Evolutionary conservation across 2,329 filamentous ascomycete species (phyloP).

Genomic region (Paramyrothecium sp.): DNA sequence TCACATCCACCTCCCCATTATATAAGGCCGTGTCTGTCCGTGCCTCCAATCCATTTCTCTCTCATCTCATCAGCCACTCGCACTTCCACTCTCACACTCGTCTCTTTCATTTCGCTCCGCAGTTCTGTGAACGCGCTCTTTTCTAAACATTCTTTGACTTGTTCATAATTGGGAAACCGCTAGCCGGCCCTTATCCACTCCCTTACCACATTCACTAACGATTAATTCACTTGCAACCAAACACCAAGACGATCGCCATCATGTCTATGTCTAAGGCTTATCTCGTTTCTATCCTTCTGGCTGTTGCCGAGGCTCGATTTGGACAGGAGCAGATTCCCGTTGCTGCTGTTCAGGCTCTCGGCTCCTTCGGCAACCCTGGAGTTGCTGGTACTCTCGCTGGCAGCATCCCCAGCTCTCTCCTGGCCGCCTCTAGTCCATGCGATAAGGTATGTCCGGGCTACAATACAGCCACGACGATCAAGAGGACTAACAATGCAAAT

Average conservation of each 20-base stretch:
- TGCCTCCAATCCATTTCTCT: background rate
- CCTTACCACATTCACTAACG: background rate
- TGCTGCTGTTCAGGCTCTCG: slow-evolving; percentile 49
- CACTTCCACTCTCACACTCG: background rate
- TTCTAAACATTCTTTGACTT: slow-evolving; percentile 17
- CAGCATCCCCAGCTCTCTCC: slow-evolving; percentile 57
- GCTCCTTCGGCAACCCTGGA: slow-evolving; percentile 53
- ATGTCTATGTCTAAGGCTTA: slow-evolving; percentile 14
- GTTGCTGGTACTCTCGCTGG: slow-evolving; percentile 64
- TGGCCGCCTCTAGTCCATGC: slow-evolving; percentile 65
- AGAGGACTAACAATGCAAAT: slow-evolving; percentile 16
- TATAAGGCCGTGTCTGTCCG: background rate
- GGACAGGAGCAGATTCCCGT: slow-evolving; percentile 62
- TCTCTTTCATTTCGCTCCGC: slow-evolving; percentile 15
- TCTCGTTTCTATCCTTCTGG: slow-evolving; percentile 24
- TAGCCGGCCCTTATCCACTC: slow-evolving; percentile 15
- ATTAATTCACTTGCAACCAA: background rate
- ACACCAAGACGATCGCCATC: slow-evolving; percentile 4
- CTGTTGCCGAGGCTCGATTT: slow-evolving; percentile 54
- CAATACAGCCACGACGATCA: too few species aligned
- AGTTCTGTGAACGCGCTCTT: slow-evolving; percentile 28
- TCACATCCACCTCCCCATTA: background rate
- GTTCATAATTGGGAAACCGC: slow-evolving; percentile 12
- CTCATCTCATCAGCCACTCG: background rate
- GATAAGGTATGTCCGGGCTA: slow-evolving; percentile 53